These are phyloP conservation scores for Dacryopinax spathularia DNA, from an alignment of 768 basidiomycete species.

Conservation along the genomic window DNA sequence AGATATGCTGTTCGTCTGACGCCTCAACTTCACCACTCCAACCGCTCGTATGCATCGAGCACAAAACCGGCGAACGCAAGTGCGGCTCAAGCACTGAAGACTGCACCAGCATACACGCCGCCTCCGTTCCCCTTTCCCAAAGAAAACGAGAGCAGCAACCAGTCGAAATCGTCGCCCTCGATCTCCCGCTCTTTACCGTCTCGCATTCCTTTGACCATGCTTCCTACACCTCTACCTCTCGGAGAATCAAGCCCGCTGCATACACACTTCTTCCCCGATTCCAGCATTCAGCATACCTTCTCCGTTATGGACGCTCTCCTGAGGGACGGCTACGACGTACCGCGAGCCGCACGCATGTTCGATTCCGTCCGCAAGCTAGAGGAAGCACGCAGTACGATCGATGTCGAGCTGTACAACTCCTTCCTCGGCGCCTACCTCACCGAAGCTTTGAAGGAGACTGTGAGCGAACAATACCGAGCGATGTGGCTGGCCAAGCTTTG, in stretches of 20 bases:
- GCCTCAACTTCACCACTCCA: background rate
- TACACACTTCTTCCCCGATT: conserved; percentile 37
- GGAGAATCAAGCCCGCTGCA: background rate
- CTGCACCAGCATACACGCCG: background rate
- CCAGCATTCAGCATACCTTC: conserved; percentile 50
- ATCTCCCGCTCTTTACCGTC: background rate
- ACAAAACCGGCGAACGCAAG: background rate
- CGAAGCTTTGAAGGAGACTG: conserved; percentile 35
- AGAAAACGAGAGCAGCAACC: background rate
- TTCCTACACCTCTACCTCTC: conserved; percentile 2
- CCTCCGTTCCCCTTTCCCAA: background rate
- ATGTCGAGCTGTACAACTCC: conserved; percentile 42
- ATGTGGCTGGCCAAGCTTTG: conserved; percentile 53
- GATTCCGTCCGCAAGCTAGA: conserved; percentile 35
- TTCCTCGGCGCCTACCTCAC: conserved; percentile 54
- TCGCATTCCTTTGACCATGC: background rate
- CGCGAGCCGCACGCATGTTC: conserved; percentile 62
- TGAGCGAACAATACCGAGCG: conserved; percentile 20
- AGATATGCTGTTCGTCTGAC: background rate
- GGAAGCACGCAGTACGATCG: conserved; percentile 22
- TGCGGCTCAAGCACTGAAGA: background rate
- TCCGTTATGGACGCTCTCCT: conserved; percentile 77
- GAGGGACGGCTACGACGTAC: conserved; percentile 56
- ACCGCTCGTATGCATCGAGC: background rate
- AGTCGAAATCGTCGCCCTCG: background rate